These are phyloP conservation scores for Backusella sp. DNA, from an alignment of 192 early-diverging fungal species.

Conservation along the genomic window DNA sequence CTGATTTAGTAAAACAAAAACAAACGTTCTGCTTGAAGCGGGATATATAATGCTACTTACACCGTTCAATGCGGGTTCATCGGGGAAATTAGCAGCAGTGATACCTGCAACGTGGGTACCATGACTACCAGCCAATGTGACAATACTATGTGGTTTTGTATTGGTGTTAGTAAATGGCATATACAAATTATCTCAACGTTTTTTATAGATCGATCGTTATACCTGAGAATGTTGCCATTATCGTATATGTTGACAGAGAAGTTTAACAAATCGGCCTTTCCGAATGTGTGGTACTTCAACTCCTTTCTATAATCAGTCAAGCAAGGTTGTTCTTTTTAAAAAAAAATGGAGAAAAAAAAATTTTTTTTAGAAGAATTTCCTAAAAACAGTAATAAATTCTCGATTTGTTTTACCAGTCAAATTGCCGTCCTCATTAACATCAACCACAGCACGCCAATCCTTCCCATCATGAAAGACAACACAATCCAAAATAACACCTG, in stretches of 20 bases:
- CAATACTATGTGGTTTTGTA: constrained; percentile 56
- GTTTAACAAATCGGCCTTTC: constrained; percentile 76
- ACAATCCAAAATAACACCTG: constrained; percentile 76
- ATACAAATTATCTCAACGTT: not conserved
- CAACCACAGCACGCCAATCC: constrained; percentile 84
- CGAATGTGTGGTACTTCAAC: constrained; percentile 69
- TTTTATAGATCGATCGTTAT: not conserved
- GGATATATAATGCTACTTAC: constrained; percentile 38
- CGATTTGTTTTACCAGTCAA: constrained; percentile 45
- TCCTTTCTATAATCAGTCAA: constrained; percentile 78
- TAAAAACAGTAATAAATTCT: not conserved
- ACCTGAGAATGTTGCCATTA: constrained; percentile 66
- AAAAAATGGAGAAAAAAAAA: not conserved
- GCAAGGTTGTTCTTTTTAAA: constrained; percentile 39
- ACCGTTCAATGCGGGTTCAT: constrained; percentile 82
- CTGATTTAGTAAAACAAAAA: not conserved
- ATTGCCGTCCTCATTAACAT: constrained; percentile 77
- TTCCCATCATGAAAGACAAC: constrained; percentile 87
- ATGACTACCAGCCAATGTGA: constrained; percentile 80
- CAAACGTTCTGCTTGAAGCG: not conserved
- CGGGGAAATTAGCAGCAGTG: constrained; percentile 84
- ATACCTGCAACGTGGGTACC: constrained; percentile 96
- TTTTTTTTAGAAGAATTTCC: constrained; percentile 2
- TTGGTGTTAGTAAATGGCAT: not conserved
- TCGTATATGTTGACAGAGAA: constrained; percentile 96